A percentile compares a stretch with the other conserved stretches of the same genome.
Conservation (phyloP, 2,329 filamentous ascomycete genomes). For the Penicillium sp. region DNA sequence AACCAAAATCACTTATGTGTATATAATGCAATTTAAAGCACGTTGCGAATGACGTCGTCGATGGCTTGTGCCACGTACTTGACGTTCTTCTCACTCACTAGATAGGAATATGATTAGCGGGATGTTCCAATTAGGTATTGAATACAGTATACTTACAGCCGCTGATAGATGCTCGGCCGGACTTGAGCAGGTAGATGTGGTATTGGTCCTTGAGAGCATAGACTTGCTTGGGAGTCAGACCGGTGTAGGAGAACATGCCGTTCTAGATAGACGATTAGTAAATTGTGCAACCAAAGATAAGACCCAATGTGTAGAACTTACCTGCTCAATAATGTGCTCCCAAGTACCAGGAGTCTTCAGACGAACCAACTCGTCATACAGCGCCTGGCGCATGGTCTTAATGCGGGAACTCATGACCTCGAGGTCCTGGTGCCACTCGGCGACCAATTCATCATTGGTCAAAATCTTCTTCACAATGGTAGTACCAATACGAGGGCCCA, state of each 20-base stretch:
- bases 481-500: slow-evolving; percentile 78
- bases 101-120: neutral
- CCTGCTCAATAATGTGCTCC: slow-evolving; percentile 97
- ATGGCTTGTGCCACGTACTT: slow-evolving; percentile 41
- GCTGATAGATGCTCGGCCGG: slow-evolving; percentile 42
- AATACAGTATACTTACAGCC: slow-evolving; percentile 31
- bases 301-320: slow-evolving; percentile 38
- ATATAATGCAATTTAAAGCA: slow-evolving; percentile 19
- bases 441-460: slow-evolving; percentile 74
- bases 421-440: slow-evolving; percentile 88
- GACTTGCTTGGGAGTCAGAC: slow-evolving; percentile 49
- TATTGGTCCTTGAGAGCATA: slow-evolving; percentile 41
- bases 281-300: neutral
- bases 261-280: slow-evolving; percentile 26
- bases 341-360: slow-evolving; percentile 87
- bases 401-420: slow-evolving; percentile 91
- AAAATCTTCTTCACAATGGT: slow-evolving; percentile 80
- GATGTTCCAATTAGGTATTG: neutral
- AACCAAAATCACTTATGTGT: slow-evolving; percentile 2
- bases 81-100: slow-evolving; percentile 43
- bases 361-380: slow-evolving; percentile 78
- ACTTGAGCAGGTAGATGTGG: slow-evolving; percentile 46
- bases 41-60: slow-evolving; percentile 39
- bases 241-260: slow-evolving; percentile 89
- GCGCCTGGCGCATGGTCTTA: slow-evolving; percentile 79